Evolutionary conservation across 352 stramenopile species (phyloP), one percentile per base, ranked within the genome.

Genomic region (Globisporangium acanthophoron): DNA sequence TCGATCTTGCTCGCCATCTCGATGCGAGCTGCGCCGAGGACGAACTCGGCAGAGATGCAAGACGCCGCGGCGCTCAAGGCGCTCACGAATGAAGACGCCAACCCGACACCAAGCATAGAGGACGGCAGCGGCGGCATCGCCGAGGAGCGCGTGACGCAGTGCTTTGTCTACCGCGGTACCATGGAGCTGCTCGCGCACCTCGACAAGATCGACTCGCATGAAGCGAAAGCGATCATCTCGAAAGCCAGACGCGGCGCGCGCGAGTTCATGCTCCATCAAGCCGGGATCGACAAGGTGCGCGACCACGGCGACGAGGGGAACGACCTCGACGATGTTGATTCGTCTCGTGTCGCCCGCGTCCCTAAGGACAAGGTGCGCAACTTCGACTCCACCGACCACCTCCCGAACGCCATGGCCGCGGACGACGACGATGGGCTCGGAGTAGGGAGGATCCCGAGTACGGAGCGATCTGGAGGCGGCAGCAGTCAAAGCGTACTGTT

Each of bases 101-200:
- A 40, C 3, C 51, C 4, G 0, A 54, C 51, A 6, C 45, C 49
- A 1, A 52, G 63, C 5, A 51, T 65, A 11, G 58, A 12, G 27
- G 45, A 48, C 44, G 1, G 61, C 16, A 27, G 58, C 15, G 57
- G 59, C 15, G 64, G 66, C 21, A 63, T 71, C 20, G 64, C 73
- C 0, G 80, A 90, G 18, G 71, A 76, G 8, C 64, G 80, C 18
- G 59, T 84, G 1, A 65, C 67, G 13, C 49, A 69, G 15, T 81
- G 75, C 37, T 83, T 74, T 49, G 67, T 90, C 3, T 90, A 75
- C 49, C 70, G 65, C 27, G 71, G 73, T 12, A 67, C 66, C 0
- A 87, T 90, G 77, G 67, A 71, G 24, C 52, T 89, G 31, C 57
- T 89, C 11, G 65, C 77, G 1, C 69, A 66, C 18, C 29, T 83